Evolutionary conservation across 352 stramenopile species (phyloP).

Genomic region (Pythium pyrilobum): DNA sequence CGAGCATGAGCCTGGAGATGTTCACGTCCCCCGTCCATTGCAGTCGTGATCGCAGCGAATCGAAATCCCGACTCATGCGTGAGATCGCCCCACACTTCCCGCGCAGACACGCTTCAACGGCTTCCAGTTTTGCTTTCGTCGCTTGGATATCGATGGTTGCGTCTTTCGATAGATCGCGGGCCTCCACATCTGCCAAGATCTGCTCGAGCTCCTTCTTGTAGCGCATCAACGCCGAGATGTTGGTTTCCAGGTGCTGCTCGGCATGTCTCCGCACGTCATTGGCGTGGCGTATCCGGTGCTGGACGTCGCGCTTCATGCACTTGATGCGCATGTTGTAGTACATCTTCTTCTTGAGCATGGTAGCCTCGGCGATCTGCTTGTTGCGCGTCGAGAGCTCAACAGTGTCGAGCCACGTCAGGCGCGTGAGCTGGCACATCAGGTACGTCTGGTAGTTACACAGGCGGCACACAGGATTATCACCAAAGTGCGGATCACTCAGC

Average conservation of each 20-base stretch:
- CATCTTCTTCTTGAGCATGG: slow-evolving; percentile 94
- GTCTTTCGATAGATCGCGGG: background rate
- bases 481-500: slow-evolving; percentile 87
- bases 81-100: slow-evolving; percentile 35
- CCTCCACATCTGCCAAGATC: slow-evolving; percentile 18
- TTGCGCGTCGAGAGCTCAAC: slow-evolving; percentile 67
- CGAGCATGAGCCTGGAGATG: slow-evolving; percentile 77
- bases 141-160: background rate
- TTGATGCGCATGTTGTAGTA: slow-evolving; percentile 95
- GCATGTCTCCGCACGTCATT: slow-evolving; percentile 37
- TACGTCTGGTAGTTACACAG: slow-evolving; percentile 93
- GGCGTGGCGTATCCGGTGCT: slow-evolving; percentile 43
- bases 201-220: slow-evolving; percentile 72
- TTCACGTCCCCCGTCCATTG: slow-evolving; percentile 61
- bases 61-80: slow-evolving; percentile 59
- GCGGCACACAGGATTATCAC: slow-evolving; percentile 87
- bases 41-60: slow-evolving; percentile 37
- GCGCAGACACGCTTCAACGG: slow-evolving; percentile 31
- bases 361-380: slow-evolving; percentile 87
- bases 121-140: slow-evolving; percentile 28
- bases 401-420: slow-evolving; percentile 65
- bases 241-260: slow-evolving; percentile 46
- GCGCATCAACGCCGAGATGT: slow-evolving; percentile 31
- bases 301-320: slow-evolving; percentile 78
- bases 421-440: slow-evolving; percentile 80